These are phyloP conservation scores for Sugiyamaella xylanicola DNA, from an alignment of 1,139 yeast species.

Conservation along the genomic window DNA sequence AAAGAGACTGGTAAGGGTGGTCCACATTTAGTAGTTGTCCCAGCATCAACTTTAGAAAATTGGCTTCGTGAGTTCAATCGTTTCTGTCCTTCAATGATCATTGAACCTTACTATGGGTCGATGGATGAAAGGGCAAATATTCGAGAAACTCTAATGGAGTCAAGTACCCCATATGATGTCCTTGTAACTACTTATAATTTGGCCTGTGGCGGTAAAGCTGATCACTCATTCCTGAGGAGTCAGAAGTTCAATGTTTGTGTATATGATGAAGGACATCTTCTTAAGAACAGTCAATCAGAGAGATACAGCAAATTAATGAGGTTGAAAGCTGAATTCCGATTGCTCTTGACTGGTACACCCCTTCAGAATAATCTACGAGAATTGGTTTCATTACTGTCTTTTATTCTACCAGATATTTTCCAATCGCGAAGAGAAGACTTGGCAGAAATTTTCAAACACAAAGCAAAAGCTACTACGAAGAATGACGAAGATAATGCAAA, in stretches of 20 bases:
- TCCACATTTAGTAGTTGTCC: constrained; percentile 82
- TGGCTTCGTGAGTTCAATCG: constrained; percentile 94
- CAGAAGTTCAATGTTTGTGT: constrained; percentile 83
- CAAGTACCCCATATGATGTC: constrained; percentile 55
- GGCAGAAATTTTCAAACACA: constrained; percentile 79
- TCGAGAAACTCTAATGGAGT: constrained; percentile 56
- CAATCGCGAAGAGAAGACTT: constrained; percentile 81
- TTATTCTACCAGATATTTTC: constrained; percentile 84
- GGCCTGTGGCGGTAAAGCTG: constrained; percentile 85
- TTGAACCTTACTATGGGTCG: constrained; percentile 93
- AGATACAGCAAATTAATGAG: constrained; percentile 85
- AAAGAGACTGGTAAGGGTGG: constrained; percentile 63
- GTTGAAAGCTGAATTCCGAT: constrained; percentile 74
- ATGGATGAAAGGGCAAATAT: constrained; percentile 82
- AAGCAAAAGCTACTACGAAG: constrained; percentile 62
- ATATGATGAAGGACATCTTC: constrained; percentile 96
- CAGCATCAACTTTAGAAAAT: constrained; percentile 93
- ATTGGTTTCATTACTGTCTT: constrained; percentile 83
- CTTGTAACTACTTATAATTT: constrained; percentile 90
- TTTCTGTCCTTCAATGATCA: constrained; percentile 76
- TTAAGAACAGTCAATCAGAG: constrained; percentile 86
- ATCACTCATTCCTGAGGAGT: constrained; percentile 72
- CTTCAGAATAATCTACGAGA: constrained; percentile 90
- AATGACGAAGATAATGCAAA: constrained; percentile 46
- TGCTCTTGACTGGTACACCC: constrained; percentile 94